These are phyloP conservation scores for Verticillium albo-atrum DNA, from an alignment of 2,329 filamentous ascomycete species.

Conservation along the genomic window DNA sequence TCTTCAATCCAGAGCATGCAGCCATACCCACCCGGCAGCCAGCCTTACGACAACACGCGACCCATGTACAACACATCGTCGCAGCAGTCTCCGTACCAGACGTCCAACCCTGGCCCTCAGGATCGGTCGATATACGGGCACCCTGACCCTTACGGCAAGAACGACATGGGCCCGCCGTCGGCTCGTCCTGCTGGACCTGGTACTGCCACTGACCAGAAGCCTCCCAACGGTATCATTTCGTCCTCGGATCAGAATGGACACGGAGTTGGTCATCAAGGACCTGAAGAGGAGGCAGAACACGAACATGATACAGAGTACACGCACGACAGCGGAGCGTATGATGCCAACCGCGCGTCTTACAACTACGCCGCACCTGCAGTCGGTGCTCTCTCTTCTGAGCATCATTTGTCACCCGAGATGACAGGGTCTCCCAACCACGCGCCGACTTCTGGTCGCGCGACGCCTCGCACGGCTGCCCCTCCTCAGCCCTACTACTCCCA, in stretches of 20 bases:
- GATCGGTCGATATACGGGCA: constrained; percentile 65
- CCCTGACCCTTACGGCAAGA: constrained; percentile 67
- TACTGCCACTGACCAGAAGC: constrained; percentile 50
- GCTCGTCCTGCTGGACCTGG: constrained; percentile 37
- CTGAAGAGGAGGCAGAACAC: constrained; percentile 67
- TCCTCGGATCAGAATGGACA: constrained; percentile 48
- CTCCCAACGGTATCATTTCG: constrained; percentile 63
- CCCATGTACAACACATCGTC: constrained; percentile 73
- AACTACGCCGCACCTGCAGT: constrained; percentile 70
- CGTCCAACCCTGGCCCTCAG: constrained; percentile 54
- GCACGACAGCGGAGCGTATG: constrained; percentile 73
- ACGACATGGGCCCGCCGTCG: constrained; percentile 82
- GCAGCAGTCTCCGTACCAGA: constrained; percentile 68
- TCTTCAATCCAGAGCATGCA: constrained; percentile 73
- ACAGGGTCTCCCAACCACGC: constrained; percentile 76
- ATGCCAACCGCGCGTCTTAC: constrained; percentile 68
- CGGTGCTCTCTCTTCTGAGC: constrained; percentile 63
- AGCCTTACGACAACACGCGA: constrained; percentile 71
- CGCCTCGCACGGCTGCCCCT: constrained; percentile 72
- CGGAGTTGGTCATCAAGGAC: constrained; percentile 45
- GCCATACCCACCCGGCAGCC: constrained; percentile 64
- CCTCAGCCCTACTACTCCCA: constrained; percentile 70
- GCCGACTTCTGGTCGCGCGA: constrained; percentile 76
- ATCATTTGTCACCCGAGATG: constrained; percentile 79
- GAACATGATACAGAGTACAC: constrained; percentile 83